A percentile compares a stretch with the other conserved stretches of the same genome.
These are phyloP conservation scores for Fusarium torreyae DNA, from an alignment of 2,329 filamentous ascomycete genomes.

Conservation along the genomic window DNA sequence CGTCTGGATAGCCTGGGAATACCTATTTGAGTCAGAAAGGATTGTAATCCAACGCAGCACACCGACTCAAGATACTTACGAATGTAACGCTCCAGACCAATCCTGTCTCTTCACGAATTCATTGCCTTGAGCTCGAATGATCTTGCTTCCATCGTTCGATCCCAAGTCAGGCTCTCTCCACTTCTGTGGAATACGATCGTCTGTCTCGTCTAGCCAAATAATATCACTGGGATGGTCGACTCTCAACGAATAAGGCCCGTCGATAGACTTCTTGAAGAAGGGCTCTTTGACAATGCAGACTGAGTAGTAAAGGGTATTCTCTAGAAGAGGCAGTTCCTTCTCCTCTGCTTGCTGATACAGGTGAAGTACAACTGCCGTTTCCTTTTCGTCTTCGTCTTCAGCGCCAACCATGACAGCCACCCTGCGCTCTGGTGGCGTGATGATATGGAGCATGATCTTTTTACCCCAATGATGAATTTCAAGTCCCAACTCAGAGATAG, in stretches of 20 bases:
- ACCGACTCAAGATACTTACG: constrained; percentile 50
- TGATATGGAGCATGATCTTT: constrained; percentile 35
- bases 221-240: constrained; percentile 69
- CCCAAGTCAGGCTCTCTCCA: constrained; percentile 50
- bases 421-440: constrained; percentile 37
- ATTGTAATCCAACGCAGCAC: too few relatives aligned
- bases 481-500: constrained; percentile 24
- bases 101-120: constrained; percentile 42
- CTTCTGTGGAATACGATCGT: constrained; percentile 58
- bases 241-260: constrained; percentile 61
- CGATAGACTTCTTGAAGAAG: constrained; percentile 60
- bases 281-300: constrained; percentile 68
- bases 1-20: constrained; percentile 1
- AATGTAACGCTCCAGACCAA: constrained; percentile 51
- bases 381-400: constrained; percentile 61
- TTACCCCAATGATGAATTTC: constrained; percentile 41
- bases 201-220: constrained; percentile 53
- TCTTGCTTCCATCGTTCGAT: constrained; percentile 11
- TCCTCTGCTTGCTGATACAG: constrained; percentile 61
- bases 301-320: constrained; percentile 54
- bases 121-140: constrained; percentile 55
- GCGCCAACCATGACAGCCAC: constrained; percentile 51
- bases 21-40: constrained; percentile 2
- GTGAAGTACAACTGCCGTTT: constrained; percentile 55
- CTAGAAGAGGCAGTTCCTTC: constrained; percentile 50